These are phyloP conservation scores for Ophiosphaerella herpotricha DNA, from an alignment of 2,329 filamentous ascomycete genomes.

Conservation along the genomic window DNA sequence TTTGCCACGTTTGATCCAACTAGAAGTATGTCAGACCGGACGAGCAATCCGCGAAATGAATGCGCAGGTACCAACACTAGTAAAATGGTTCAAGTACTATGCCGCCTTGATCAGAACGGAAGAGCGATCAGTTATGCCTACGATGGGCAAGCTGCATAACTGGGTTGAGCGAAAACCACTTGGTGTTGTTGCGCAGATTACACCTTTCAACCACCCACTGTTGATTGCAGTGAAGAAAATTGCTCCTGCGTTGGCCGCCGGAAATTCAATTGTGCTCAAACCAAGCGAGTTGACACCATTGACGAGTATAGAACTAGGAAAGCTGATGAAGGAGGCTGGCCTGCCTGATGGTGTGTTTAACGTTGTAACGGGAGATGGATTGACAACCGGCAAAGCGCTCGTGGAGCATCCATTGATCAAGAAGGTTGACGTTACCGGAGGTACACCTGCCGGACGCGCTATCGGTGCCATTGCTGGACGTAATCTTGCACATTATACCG, in stretches of 20 bases:
- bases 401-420: conserved; percentile 42
- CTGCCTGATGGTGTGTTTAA: conserved; percentile 45
- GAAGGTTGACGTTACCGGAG: conserved; percentile 47
- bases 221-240: conserved; percentile 49
- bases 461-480: conserved; percentile 44
- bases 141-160: conserved; percentile 58
- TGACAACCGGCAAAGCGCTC: conserved; percentile 42
- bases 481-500: conserved; percentile 44
- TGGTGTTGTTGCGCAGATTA: conserved; percentile 46
- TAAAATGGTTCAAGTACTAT: conserved; percentile 75
- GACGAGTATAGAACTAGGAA: conserved; percentile 43
- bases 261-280: conserved; percentile 45
- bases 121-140: conserved; percentile 69
- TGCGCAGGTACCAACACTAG: conserved; percentile 68
- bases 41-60: conserved; percentile 71
- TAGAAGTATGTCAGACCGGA: conserved; percentile 71
- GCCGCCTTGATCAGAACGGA: conserved; percentile 69
- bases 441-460: conserved; percentile 43
- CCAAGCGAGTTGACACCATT: conserved; percentile 46
- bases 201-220: conserved; percentile 48
- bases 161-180: conserved; percentile 48
- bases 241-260: conserved; percentile 43
- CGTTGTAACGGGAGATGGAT: conserved; percentile 40
- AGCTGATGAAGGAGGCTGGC: conserved; percentile 44
- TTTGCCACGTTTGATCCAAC: conserved; percentile 61